Conservation (phyloP, 768 basidiomycete genomes). For the Lentinula detonsa region DNA sequence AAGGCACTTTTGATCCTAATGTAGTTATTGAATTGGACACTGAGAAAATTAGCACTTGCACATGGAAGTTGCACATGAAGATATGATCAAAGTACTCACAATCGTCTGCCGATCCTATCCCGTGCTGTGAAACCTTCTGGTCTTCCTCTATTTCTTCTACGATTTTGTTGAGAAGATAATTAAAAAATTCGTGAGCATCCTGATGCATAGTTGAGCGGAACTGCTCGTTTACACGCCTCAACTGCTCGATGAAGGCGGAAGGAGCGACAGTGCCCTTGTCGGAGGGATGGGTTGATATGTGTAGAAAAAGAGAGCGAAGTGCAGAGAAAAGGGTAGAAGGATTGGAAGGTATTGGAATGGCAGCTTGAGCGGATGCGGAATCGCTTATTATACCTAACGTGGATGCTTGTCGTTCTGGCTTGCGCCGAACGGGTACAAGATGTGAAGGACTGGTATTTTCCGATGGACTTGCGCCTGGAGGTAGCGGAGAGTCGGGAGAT, state of each 20-base stretch:
- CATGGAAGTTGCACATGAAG: constrained; percentile 1
- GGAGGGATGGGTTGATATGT: constrained; percentile 73
- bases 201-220: constrained; percentile 93
- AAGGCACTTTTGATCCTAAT: constrained; percentile 38
- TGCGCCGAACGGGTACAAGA: constrained; percentile 41
- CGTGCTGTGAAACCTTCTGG: constrained; percentile 35
- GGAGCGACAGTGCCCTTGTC: constrained; percentile 87
- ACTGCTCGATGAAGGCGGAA: constrained; percentile 86
- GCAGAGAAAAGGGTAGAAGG: constrained; percentile 86
- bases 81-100: constrained; percentile 41
- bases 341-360: constrained; percentile 32
- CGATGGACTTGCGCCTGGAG: constrained; percentile 21
- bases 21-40: constrained; percentile 60
- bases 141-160: constrained; percentile 89
- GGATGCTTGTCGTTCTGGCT: constrained; percentile 47
- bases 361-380: constrained; percentile 16
- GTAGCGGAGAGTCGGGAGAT: constrained; percentile 45
- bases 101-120: constrained; percentile 46
- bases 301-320: constrained; percentile 83
- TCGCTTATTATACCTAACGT: constrained; percentile 21
- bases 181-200: constrained; percentile 97
- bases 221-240: constrained; percentile 87
- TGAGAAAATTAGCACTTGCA: constrained; percentile 19
- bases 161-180: constrained; percentile 87
- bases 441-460: constrained; percentile 16